Evolutionary conservation across 306 rosid genomes (phyloP), one percentile per base, ranked within the genome.

Genomic region (Styphnolobium japonicum): DNA sequence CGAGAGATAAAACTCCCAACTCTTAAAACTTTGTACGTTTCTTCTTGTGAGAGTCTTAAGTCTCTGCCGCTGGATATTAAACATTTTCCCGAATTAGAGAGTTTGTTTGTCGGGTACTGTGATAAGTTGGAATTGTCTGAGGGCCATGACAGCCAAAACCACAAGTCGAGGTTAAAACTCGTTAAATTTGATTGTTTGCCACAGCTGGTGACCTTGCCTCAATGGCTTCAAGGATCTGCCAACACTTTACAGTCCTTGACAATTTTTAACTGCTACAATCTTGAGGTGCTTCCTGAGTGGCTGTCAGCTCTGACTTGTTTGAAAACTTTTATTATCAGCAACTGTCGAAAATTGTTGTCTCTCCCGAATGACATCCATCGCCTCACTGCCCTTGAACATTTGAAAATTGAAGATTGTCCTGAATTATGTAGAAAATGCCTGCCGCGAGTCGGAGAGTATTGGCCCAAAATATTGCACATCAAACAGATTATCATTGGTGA

Each of bases 41-140:
- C 0, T 0, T 0, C 0, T 0, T 69, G 85, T 40, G 0, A 0
- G 8, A 34, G 8, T 25, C 15, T 82, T 40, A 57, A 39, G 23
- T 61, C 52, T 22, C 49, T 82, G 49, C 71, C 78, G 1, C n/a
- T 29, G 31, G 55, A 61, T 40, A 27, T 27, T 27, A 27, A 27
- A 27, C 6, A 49, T 3, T 18, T 65, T n/a, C 22, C 51, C 2
- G 4, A 27, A 71, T 62, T 76, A 40, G 52, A 65, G n/a, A 14
- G 5, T 40, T 7, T 69, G 0, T 0, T 0, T 0, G 36, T 82
- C 5, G 0, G 0, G 0, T 0, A 9, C 1, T 76, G 81, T 36
- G 2, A 3, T 1, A 3, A 76, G 8, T 48, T 76, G 12, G 61
- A 62, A 6, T 4, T 76, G 65, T 29, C 15, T 0, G 42, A 12